Evolutionary conservation across 495 filamentous ascomycete genomes (phyloP).

Genomic region (Pseudomonodictys pantanalensis): DNA sequence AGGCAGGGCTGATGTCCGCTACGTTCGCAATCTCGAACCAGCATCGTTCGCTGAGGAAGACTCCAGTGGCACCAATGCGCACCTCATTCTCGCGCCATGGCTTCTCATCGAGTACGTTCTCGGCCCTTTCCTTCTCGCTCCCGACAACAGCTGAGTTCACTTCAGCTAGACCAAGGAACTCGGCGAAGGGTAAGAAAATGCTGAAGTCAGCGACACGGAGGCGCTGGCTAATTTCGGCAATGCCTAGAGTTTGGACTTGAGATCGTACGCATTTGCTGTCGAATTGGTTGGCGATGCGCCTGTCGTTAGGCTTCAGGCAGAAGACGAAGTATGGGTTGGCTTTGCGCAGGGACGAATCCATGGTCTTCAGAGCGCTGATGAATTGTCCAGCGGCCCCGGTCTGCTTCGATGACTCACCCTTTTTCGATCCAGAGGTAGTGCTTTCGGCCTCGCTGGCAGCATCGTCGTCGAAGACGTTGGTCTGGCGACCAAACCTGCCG

Average conservation of each 20-base stretch:
- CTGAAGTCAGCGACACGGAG: slow-evolving; percentile 92
- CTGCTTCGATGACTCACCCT: slow-evolving; percentile 41
- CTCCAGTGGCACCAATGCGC: slow-evolving; percentile 81
- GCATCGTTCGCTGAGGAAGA: slow-evolving; percentile 92
- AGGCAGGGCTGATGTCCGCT: slow-evolving; percentile 54
- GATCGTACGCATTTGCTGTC: slow-evolving; percentile 96
- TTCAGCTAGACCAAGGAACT: slow-evolving; percentile 87
- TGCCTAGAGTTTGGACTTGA: slow-evolving; percentile 92
- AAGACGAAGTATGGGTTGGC: slow-evolving; percentile 95
- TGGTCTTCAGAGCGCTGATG: slow-evolving; percentile 80
- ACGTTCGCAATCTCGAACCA: slow-evolving; percentile 86
- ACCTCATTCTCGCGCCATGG: slow-evolving; percentile 92
- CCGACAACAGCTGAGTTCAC: slow-evolving; percentile 79
- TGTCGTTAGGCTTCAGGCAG: slow-evolving; percentile 95
- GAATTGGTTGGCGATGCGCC: slow-evolving; percentile 96
- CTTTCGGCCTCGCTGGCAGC: slow-evolving; percentile 54
- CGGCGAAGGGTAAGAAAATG: slow-evolving; percentile 90
- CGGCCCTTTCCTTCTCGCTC: slow-evolving; percentile 88
- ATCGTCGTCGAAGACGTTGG: slow-evolving; percentile 45
- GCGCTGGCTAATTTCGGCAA: slow-evolving; percentile 93
- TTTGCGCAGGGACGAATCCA: slow-evolving; percentile 76
- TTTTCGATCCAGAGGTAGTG: slow-evolving; percentile 19
- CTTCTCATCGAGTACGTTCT: slow-evolving; percentile 82
- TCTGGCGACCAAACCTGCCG: slow-evolving; percentile 41
- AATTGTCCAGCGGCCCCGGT: slow-evolving; percentile 93